Base-by-base conservation (phyloP, 1,139 yeast species). In the Kluyveromyces sp. region DNA sequence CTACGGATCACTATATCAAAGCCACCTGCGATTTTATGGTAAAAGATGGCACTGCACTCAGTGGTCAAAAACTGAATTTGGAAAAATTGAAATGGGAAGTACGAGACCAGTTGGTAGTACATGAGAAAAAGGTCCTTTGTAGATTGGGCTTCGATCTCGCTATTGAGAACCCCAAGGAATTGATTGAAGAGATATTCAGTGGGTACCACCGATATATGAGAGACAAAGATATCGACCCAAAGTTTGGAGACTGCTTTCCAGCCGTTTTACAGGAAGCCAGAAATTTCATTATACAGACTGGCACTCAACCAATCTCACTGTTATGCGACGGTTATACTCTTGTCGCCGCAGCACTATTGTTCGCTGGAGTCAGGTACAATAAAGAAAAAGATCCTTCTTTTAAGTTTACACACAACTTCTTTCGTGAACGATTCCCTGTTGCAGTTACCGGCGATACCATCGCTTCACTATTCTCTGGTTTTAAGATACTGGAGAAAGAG, bases 51-150 rank as follows among this genome's bases (percentile, higher is more conserved):
- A 55, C 56, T 3, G 54, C 51, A 3, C 41, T 48, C 31, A 42
- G 45, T 11, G 56, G 55, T 36, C 50, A 49, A 17, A 48, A 52
- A 34, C 56, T 53, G 30, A 60, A 61, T 40, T 42, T 60, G 40
- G 66, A 63, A 43, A 63, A 61, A 47, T 51, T 61, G 39, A 61
- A 61, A 44, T 63, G 66, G 66, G 64, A 59, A 40, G 54, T 60
- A 4, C 57, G 63, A 43, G 66, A 63, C 46, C 57, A 57, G 44
- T 42, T 63, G 36, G 60, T 61, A 3, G 53, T 49, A 13, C 55
- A 58, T 36, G 66, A 63, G 41, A 61, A 59, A 44, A 50, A 46
- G 39, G 46, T 61, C 2, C 39, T 63, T 6, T 58, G 64, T 42
- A 49, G 49, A 40, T 54, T 63, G 47, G 65, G 64, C 3, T 63